phyloP scores from a whole-genome alignment of 768 basidiomycete species.

The Podaxis sp. region DNA sequence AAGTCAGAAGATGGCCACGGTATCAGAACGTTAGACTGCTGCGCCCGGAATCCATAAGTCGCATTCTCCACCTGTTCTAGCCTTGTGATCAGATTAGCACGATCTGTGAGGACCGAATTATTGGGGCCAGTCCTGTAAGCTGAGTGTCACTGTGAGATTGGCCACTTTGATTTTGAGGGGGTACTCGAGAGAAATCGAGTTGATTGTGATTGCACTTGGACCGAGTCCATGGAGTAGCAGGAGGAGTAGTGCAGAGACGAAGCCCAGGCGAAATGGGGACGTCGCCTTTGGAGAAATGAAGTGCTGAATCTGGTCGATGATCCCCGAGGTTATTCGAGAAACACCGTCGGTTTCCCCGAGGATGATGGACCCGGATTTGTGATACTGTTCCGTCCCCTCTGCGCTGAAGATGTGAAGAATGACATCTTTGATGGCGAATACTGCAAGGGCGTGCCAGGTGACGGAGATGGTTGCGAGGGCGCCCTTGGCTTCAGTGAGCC shows the following conservation, averaged over 20 bases:
- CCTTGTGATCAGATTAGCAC: background rate
- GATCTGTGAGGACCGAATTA: background rate
- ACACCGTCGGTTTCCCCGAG: conserved; percentile 6
- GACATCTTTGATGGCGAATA: background rate
- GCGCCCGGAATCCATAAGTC: background rate
- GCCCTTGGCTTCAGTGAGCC: conserved; percentile 5
- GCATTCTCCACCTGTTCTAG: conserved; percentile 1
- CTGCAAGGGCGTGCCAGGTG: conserved; percentile 3
- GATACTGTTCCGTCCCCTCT: conserved; percentile 4
- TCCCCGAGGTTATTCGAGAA: conserved; percentile 8
- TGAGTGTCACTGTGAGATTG: conserved; percentile 1
- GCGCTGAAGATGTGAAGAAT: conserved; percentile 5
- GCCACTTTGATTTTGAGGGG: background rate
- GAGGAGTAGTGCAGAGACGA: background rate
- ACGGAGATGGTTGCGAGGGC: background rate
- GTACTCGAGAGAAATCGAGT: background rate
- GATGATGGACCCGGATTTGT: background rate
- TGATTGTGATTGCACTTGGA: conserved; percentile 3
- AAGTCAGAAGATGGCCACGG: conserved; percentile 4
- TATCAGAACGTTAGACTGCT: background rate
- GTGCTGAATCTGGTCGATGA: background rate
- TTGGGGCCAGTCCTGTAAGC: background rate
- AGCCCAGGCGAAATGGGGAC: background rate
- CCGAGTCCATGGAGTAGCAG: background rate
- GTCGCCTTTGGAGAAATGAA: background rate